A percentile compares a stretch with the other conserved stretches of the same genome.
These are phyloP conservation scores for Helenozyma rhizophorensis DNA, from an alignment of 805 yeast genomes.

Conservation along the genomic window DNA sequence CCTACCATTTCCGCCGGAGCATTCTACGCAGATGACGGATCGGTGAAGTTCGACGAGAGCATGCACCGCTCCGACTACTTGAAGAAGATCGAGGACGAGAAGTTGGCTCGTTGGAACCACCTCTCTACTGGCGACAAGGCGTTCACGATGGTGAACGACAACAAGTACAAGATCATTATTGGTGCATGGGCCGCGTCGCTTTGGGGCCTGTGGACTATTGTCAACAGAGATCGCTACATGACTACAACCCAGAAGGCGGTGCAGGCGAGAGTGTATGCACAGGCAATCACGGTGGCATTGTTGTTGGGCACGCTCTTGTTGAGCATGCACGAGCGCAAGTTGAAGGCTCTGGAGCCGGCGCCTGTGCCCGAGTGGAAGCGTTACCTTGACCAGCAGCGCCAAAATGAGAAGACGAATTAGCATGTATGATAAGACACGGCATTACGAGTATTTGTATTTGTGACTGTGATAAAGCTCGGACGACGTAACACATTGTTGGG, in stretches of 20 bases:
- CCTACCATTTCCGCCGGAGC: constrained; percentile 64
- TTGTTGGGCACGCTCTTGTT: constrained; percentile 66
- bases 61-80: constrained; percentile 49
- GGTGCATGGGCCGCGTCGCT: constrained; percentile 78
- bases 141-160: constrained; percentile 44
- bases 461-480: too few relatives aligned
- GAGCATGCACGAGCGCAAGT: constrained; percentile 59
- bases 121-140: constrained; percentile 47
- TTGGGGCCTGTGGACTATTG: constrained; percentile 73
- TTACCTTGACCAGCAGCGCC: constrained; percentile 22
- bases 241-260: constrained; percentile 75
- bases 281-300: constrained; percentile 69
- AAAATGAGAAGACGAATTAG: neutral
- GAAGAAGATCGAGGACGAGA: constrained; percentile 40
- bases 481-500: neutral
- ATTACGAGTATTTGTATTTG: too few relatives aligned
- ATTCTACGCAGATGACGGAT: constrained; percentile 67
- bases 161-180: constrained; percentile 65
- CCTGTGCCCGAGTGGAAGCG: constrained; percentile 36
- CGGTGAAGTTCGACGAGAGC: constrained; percentile 58
- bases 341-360: constrained; percentile 33
- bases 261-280: constrained; percentile 90
- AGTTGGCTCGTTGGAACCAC: constrained; percentile 47
- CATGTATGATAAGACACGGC: neutral
- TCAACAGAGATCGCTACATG: constrained; percentile 71